These are phyloP conservation scores for Talaromyces sp. DNA, from an alignment of 2,329 filamentous ascomycete species.

Conservation along the genomic window DNA sequence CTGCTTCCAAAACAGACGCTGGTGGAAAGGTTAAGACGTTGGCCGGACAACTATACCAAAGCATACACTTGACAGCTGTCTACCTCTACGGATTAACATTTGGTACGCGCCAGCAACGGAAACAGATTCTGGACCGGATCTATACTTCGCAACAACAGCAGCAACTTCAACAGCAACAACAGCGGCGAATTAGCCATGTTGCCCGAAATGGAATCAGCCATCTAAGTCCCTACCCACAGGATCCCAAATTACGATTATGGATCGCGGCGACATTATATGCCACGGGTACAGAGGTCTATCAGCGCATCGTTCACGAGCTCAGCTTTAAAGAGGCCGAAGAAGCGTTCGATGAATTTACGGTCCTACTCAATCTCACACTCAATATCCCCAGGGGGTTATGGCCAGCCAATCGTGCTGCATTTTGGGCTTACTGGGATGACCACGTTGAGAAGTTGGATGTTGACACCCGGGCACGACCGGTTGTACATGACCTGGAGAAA, in stretches of 20 bases:
- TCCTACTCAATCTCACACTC: conserved; percentile 29
- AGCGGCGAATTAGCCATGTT: not conserved
- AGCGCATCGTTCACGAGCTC: conserved; percentile 37
- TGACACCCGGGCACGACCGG: conserved; percentile 30
- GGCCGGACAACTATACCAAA: conserved; percentile 32
- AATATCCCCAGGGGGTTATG: conserved; percentile 31
- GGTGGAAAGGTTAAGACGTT: conserved; percentile 10
- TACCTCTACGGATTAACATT: conserved; percentile 39
- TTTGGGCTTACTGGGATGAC: conserved; percentile 40
- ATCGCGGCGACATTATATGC: conserved; percentile 38
- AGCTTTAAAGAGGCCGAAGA: conserved; percentile 33
- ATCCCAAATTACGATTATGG: conserved; percentile 31
- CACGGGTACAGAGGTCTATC: conserved; percentile 39
- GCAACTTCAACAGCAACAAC: conserved; percentile 21
- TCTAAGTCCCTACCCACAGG: conserved; percentile 23
- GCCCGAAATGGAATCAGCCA: conserved; percentile 4
- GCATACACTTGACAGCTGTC: conserved; percentile 32
- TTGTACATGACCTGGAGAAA: conserved; percentile 32
- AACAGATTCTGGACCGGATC: conserved; percentile 30
- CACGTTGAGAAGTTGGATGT: conserved; percentile 32
- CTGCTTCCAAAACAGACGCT: conserved; percentile 19
- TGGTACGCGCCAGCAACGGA: conserved; percentile 32
- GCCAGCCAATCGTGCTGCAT: conserved; percentile 33
- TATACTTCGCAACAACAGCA: conserved; percentile 17
- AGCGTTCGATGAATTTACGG: conserved; percentile 33